phyloP scores from a whole-genome alignment of 2,329 filamentous ascomycete species.

The Cladobotryum mycophilum region DNA sequence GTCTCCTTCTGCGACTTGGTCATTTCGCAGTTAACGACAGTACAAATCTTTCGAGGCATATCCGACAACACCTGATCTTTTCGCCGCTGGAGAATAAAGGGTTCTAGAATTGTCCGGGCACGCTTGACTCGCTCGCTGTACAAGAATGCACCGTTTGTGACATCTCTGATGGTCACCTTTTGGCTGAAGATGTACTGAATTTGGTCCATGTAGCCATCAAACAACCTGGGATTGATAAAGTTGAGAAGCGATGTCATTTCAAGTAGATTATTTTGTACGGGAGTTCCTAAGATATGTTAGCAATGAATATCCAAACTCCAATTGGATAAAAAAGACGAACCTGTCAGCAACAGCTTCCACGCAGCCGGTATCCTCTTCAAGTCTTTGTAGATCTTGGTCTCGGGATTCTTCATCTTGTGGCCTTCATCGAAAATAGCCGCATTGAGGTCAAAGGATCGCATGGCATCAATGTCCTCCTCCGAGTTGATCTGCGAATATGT shows the following conservation, averaged over 20 bases:
- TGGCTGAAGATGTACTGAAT: conserved; percentile 87
- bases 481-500: conserved; percentile 55
- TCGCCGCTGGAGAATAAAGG: conserved; percentile 88
- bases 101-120: conserved; percentile 86
- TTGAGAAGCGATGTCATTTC: conserved; percentile 85
- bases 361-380: conserved; percentile 68
- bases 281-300: conserved; percentile 63
- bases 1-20: conserved; percentile 64
- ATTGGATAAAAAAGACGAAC: conserved; percentile 15
- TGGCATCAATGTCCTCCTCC: conserved; percentile 43
- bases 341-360: conserved; percentile 74
- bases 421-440: conserved; percentile 84
- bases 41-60: conserved; percentile 71
- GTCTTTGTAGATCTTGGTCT: conserved; percentile 73
- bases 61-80: conserved; percentile 87
- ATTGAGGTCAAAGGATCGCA: conserved; percentile 44
- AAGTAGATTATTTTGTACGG: conserved; percentile 88
- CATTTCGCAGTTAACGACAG: conserved; percentile 76
- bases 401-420: conserved; percentile 84
- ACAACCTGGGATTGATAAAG: conserved; percentile 88
- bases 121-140: conserved; percentile 81
- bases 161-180: conserved; percentile 77
- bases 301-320: not conserved
- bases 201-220: conserved; percentile 68
- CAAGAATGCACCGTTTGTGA: conserved; percentile 73